Evolutionary conservation across 805 yeast species (phyloP).

Genomic region (Metschnikowia peoriensis): DNA sequence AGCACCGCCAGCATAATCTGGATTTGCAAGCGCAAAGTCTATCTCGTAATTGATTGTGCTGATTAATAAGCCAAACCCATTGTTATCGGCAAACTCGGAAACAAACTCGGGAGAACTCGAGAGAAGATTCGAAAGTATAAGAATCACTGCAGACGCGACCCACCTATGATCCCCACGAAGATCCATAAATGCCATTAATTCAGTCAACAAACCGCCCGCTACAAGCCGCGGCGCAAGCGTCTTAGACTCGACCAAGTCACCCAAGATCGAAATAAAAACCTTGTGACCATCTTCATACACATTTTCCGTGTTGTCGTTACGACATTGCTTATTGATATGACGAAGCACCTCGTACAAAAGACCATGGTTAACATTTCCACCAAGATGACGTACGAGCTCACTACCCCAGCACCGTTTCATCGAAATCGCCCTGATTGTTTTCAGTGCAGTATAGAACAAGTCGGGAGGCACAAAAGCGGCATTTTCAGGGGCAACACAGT

Average conservation of each 20-base stretch:
- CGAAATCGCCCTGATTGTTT: slow-evolving; percentile 68
- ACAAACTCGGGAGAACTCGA: slow-evolving; percentile 48
- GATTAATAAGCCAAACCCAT: slow-evolving; percentile 66
- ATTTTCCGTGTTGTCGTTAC: slow-evolving; percentile 40
- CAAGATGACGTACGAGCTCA: slow-evolving; percentile 72
- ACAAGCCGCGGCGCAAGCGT: slow-evolving; percentile 55
- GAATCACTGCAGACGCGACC: slow-evolving; percentile 62
- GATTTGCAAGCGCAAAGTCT: slow-evolving; percentile 57
- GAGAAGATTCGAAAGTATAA: slow-evolving; percentile 49
- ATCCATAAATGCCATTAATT: slow-evolving; percentile 60
- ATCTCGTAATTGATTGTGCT: slow-evolving; percentile 63
- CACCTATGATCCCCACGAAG: slow-evolving; percentile 51
- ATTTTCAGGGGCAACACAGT: slow-evolving; percentile 67
- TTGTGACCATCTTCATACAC: slow-evolving; percentile 44
- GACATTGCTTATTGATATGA: slow-evolving; percentile 52
- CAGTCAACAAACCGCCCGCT: slow-evolving; percentile 72
- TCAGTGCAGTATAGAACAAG: slow-evolving; percentile 58
- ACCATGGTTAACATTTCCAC: slow-evolving; percentile 89
- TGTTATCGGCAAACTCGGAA: slow-evolving; percentile 59
- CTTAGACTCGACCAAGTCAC: slow-evolving; percentile 57
- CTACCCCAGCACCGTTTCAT: slow-evolving; percentile 66
- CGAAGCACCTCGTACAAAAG: slow-evolving; percentile 69
- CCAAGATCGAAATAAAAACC: slow-evolving; percentile 58
- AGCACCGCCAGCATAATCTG: slow-evolving; percentile 56
- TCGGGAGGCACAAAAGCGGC: slow-evolving; percentile 44